These are phyloP conservation scores for Purpureocillium takamizusanense DNA, from an alignment of 2,329 filamentous ascomycete species.

Conservation along the genomic window DNA sequence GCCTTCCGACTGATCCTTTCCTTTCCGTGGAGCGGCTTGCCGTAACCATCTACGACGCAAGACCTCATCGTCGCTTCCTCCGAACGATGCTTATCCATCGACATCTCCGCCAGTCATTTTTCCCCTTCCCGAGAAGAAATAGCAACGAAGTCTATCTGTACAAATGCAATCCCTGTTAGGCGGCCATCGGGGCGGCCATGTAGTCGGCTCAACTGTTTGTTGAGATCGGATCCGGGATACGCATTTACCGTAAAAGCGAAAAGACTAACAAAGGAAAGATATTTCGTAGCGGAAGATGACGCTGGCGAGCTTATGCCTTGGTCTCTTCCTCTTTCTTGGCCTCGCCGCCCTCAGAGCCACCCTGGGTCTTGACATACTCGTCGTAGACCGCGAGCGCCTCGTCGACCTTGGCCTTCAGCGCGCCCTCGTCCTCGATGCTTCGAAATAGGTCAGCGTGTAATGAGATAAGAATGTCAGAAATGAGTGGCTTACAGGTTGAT, in stretches of 20 bases:
- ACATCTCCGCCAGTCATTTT: constrained; percentile 23
- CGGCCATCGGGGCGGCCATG: constrained; percentile 17
- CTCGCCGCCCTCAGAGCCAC: constrained; percentile 27
- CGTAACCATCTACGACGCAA: constrained; percentile 1
- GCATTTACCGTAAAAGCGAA: constrained; percentile 12
- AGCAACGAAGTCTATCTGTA: constrained; percentile 33
- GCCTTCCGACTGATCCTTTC: constrained; percentile 26
- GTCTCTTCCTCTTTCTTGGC: constrained; percentile 40
- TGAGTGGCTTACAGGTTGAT: constrained; percentile 75
- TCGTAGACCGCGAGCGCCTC: constrained; percentile 97
- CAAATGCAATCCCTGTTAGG: constrained; percentile 22
- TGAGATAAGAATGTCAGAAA: constrained; percentile 8
- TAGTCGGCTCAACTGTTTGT: constrained; percentile 7
- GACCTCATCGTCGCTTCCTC: constrained; percentile 1
- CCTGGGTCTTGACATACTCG: constrained; percentile 91
- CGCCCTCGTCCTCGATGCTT: constrained; percentile 81
- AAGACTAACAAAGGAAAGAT: constrained; percentile 20
- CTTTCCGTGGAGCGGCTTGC: constrained; percentile 5
- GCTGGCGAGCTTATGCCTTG: constrained; percentile 25
- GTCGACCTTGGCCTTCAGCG: constrained; percentile 90
- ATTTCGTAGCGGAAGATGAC: constrained; percentile 5
- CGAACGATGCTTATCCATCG: constrained; percentile 13
- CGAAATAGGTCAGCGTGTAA: constrained; percentile 7
- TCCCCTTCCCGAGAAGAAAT: constrained; percentile 26
- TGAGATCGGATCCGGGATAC: constrained; percentile 4